Conservation (phyloP, 495 filamentous ascomycete species). For the Schizothecium vesticola region DNA sequence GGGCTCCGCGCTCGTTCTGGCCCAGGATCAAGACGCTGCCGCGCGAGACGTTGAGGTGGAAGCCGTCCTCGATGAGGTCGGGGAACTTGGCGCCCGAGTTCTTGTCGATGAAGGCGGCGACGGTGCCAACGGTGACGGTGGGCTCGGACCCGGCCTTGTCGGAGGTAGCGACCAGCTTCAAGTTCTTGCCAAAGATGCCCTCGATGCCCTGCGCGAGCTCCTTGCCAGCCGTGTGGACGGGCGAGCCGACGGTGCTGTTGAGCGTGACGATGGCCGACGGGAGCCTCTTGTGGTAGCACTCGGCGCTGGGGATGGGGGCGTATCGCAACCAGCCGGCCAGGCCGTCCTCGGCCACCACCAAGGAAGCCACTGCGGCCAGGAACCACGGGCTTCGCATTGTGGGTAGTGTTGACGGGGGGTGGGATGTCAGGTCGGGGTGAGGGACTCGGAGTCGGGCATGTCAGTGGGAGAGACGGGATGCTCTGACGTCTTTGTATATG, state of each 20-base stretch:
- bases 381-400: not conserved
- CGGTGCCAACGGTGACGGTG: constrained; percentile 53
- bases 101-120: constrained; percentile 42
- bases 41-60: constrained; percentile 49
- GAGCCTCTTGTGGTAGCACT: constrained; percentile 20
- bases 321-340: constrained; percentile 62
- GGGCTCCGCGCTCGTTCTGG: constrained; percentile 60
- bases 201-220: constrained; percentile 56
- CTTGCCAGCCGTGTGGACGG: constrained; percentile 52
- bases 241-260: constrained; percentile 46
- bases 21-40: constrained; percentile 54
- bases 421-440: not conserved
- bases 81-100: constrained; percentile 26
- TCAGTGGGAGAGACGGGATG: not conserved
- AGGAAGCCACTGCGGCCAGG: not conserved
- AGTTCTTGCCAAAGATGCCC: constrained; percentile 48
- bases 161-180: constrained; percentile 30
- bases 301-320: constrained; percentile 44
- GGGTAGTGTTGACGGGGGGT: not conserved
- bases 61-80: constrained; percentile 57
- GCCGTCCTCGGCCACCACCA: constrained; percentile 51
- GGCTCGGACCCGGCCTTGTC: constrained; percentile 23
- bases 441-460: not conserved
- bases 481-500: not conserved
- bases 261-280: constrained; percentile 51